Evolutionary conservation across 2,329 filamentous ascomycete genomes (phyloP).

Genomic region (Chaetomium sp.): DNA sequence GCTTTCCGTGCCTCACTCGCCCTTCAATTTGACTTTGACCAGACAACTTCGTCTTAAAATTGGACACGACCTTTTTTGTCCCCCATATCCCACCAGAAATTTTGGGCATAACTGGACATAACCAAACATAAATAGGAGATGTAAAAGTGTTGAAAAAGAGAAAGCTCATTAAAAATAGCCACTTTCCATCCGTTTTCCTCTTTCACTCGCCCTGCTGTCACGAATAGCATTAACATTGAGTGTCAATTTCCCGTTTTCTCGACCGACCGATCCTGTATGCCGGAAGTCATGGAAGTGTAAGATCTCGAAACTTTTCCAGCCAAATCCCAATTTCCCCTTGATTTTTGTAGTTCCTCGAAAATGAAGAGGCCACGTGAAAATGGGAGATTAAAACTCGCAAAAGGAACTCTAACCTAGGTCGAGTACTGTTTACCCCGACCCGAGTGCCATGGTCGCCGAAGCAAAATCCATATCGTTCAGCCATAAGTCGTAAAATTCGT

Average conservation of each 20-base stretch:
- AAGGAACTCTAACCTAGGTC: slow-evolving; percentile 5
- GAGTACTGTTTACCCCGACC: slow-evolving; percentile 21
- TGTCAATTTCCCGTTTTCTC: background rate
- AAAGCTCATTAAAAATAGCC: too few relatives aligned
- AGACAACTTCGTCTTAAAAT: too few relatives aligned
- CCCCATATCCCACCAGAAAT: too few relatives aligned
- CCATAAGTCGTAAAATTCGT: slow-evolving; percentile 17
- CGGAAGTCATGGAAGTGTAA: background rate
- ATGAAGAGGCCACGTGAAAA: slow-evolving; percentile 5
- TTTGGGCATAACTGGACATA: too few relatives aligned
- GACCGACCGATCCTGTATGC: too few relatives aligned
- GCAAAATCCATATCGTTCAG: slow-evolving; percentile 18
- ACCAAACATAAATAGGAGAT: too few relatives aligned
- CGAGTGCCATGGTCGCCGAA: slow-evolving; percentile 8
- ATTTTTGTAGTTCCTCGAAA: slow-evolving; percentile 5
- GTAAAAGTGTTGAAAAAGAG: too few relatives aligned
- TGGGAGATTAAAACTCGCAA: slow-evolving; percentile 5
- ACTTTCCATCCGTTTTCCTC: too few relatives aligned
- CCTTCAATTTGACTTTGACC: too few relatives aligned
- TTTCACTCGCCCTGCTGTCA: background rate
- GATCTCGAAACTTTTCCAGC: slow-evolving; percentile 13
- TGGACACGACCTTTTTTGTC: too few relatives aligned
- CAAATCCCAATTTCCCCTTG: slow-evolving; percentile 2
- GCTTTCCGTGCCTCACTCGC: background rate
- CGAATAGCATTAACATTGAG: too few relatives aligned